Percentiles rank a stretch among this genome's conserved stretches.
These are phyloP conservation scores for Plantago elongata DNA, from an alignment of 257 asterid genomes.

Conservation along the genomic window DNA sequence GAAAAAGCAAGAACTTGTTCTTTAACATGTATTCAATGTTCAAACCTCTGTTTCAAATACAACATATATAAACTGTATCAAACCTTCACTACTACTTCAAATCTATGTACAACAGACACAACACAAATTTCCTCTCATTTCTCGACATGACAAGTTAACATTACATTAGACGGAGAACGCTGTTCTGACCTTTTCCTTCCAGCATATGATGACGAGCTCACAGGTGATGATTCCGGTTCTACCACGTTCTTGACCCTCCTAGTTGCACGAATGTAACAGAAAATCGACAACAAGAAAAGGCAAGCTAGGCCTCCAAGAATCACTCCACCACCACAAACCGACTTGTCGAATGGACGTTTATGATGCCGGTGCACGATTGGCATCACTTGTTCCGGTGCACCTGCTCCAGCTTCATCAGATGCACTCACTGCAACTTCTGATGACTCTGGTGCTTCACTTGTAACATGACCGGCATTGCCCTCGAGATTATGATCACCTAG, in stretches of 20 bases:
- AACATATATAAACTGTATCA: no score
- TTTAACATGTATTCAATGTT: no score
- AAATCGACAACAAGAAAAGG: constrained; percentile 44
- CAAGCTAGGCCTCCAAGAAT: constrained; percentile 28
- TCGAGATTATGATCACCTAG: constrained; percentile 20
- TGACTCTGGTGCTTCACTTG: constrained; percentile 13
- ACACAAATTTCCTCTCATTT: background rate
- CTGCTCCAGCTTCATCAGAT: constrained; percentile 14
- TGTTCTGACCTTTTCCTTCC: constrained; percentile 21
- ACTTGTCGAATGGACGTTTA: constrained; percentile 23
- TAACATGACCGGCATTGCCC: background rate
- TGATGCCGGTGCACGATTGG: constrained; percentile 17
- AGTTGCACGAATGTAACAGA: constrained; percentile 61
- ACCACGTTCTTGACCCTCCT: constrained; percentile 27
- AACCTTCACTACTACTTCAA: background rate
- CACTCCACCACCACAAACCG: constrained; percentile 33
- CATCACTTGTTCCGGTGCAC: constrained; percentile 17
- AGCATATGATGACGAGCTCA: constrained; percentile 3
- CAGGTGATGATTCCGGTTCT: constrained; percentile 29
- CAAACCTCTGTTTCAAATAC: no score
- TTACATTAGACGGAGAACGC: background rate
- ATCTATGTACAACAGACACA: background rate
- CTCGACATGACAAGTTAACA: background rate
- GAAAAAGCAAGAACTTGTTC: no score
- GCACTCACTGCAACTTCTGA: constrained; percentile 1